Evolutionary conservation across 345 rosid species (phyloP), one percentile per base, ranked within the genome.

Genomic region (Hibiscus trionum): DNA sequence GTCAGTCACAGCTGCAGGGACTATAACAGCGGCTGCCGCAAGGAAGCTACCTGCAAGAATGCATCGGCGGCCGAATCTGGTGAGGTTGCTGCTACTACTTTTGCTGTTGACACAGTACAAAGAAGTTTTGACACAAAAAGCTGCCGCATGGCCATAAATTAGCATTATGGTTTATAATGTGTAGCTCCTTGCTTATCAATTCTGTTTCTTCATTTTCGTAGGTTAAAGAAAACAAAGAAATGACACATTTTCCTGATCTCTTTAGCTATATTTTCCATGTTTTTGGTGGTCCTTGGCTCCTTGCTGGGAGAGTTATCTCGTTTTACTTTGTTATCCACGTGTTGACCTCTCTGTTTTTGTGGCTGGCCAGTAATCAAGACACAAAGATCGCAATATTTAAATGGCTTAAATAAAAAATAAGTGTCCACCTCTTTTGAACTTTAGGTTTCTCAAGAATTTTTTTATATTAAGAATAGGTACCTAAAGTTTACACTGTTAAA

Each of bases 1-100:
- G n/a, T n/a, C 65, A 14, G 78, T 80, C 17, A 33, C 53, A 0
- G 82, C 88, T 4, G 82, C 72, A 7, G 87, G 11, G 60, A 70
- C 71, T 62, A 80, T 57, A n/a, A 77, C 80, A 15, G 91, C 83
- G 2, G 69, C 69, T 0, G 53, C 55, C 3, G 70, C 70, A 47
- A 66, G 70, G 58, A 47, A 66, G 70, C 70, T 66, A 66, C 39
- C 21, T 27, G 58, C 57, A 47, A 66, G 70, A n/a, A 11, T 26
- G 70, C 70, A 47, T 16, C 70, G 49, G 24, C 57, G 70, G 57
- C 70, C 26, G 57, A 14, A 66, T 27, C 37, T 26, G 70, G 21
- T 26, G 39, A 15, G 71, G 39, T 15, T 27, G 58, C 57, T 27
- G 7, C 42, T 67, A 4, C 4, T 46, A n/a, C 4, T 26, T 37